phyloP scores from a whole-genome alignment of 768 basidiomycete genomes.

The Mycena chlorophos region DNA sequence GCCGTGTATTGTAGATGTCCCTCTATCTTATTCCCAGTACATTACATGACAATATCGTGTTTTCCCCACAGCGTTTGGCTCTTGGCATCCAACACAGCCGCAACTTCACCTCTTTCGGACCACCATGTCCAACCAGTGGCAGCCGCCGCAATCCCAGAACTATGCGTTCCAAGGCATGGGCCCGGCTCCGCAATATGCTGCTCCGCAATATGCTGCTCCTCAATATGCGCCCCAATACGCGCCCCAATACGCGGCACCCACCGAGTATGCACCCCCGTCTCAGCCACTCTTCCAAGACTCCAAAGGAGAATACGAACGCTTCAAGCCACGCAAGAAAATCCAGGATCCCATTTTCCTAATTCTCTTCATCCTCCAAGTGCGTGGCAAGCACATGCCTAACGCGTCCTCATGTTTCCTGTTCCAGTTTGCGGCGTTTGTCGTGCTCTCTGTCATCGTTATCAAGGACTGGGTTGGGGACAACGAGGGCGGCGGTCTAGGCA shows the following conservation, averaged over 20 bases:
- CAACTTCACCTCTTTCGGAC: neutral
- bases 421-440: constrained; percentile 68
- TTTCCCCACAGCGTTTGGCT: neutral
- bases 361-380: constrained; percentile 70
- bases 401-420: neutral
- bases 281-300: constrained; percentile 32
- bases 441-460: constrained; percentile 64
- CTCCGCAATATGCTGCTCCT: constrained; percentile 30
- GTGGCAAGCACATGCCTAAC: constrained; percentile 2
- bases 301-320: constrained; percentile 63
- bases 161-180: constrained; percentile 38
- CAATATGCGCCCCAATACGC: constrained; percentile 19
- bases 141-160: constrained; percentile 13
- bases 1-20: neutral
- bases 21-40: neutral
- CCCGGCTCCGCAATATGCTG: constrained; percentile 41
- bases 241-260: constrained; percentile 6
- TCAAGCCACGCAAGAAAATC: constrained; percentile 62
- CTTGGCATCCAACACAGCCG: neutral
- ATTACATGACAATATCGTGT: too few species aligned
- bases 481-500: constrained; percentile 73
- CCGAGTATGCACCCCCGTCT: constrained; percentile 24
- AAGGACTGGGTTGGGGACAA: constrained; percentile 57
- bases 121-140: constrained; percentile 17
- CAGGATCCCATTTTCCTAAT: constrained; percentile 74